Conservation (phyloP, 2,329 filamentous ascomycete genomes). For the Furcasterigmium sp. region DNA sequence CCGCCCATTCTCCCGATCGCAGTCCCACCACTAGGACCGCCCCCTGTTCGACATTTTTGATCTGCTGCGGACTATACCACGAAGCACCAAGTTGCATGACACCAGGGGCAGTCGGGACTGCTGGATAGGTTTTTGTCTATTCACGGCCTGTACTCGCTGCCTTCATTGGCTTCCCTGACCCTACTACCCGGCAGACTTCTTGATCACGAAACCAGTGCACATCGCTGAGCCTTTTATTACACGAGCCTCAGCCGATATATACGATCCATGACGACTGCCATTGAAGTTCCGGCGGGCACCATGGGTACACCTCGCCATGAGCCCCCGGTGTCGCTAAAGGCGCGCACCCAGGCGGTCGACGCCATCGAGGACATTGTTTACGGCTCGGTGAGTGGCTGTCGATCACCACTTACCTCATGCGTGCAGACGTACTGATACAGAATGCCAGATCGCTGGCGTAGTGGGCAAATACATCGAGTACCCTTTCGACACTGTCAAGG, state of each 20-base stretch:
- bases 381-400: constrained; percentile 64
- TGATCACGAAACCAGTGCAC: no score
- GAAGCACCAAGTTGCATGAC: no score
- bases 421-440: constrained; percentile 4
- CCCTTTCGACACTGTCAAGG: constrained; percentile 97
- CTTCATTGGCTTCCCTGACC: constrained; percentile 2
- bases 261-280: background rate
- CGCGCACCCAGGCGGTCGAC: constrained; percentile 44
- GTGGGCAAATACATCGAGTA: constrained; percentile 97
- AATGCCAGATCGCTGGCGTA: constrained; percentile 66
- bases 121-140: background rate
- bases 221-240: no score
- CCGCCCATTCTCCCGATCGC: background rate
- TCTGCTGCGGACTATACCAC: no score
- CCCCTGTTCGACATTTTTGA: no score
- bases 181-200: no score
- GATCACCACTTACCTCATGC: background rate
- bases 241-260: no score
- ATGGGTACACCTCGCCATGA: constrained; percentile 13
- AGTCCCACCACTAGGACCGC: background rate
- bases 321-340: constrained; percentile 7
- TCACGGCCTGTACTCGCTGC: constrained; percentile 10
- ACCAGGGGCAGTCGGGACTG: background rate
- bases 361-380: constrained; percentile 83
- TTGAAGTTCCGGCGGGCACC: constrained; percentile 9